A percentile compares a stretch with the other conserved stretches of the same genome.
Conservation (phyloP, 306 rosid species). For the Dryas drummondii region DNA sequence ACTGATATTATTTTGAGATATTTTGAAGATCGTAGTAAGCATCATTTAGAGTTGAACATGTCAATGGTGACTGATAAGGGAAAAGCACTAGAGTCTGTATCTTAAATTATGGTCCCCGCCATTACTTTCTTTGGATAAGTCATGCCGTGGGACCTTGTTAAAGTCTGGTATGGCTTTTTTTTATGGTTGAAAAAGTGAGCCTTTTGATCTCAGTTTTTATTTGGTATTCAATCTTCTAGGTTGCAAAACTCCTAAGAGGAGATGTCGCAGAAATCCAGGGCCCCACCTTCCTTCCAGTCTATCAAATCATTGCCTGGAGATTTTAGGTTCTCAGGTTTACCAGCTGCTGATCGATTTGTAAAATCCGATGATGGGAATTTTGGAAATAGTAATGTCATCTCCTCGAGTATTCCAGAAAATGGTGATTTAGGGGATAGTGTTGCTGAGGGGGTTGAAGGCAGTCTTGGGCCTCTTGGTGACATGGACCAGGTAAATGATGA, state of each 20-base stretch:
- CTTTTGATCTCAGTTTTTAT: slow-evolving; percentile 33
- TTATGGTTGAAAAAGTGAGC: slow-evolving; percentile 40
- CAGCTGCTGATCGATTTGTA: slow-evolving; percentile 37
- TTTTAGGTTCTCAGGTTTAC: slow-evolving; percentile 46
- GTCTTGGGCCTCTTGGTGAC: slow-evolving; percentile 23
- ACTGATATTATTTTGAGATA: slow-evolving; percentile 30
- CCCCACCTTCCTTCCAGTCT: slow-evolving; percentile 51
- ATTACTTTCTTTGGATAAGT: slow-evolving; percentile 46
- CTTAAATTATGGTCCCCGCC: slow-evolving; percentile 72
- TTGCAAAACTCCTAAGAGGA: slow-evolving; percentile 49
- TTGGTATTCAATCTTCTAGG: slow-evolving; percentile 33
- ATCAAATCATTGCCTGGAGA: slow-evolving; percentile 69
- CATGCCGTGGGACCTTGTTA: slow-evolving; percentile 56
- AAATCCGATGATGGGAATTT: slow-evolving; percentile 35
- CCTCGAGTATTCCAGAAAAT: slow-evolving; percentile 51
- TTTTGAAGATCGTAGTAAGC: slow-evolving; percentile 30
- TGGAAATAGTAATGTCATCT: slow-evolving; percentile 35
- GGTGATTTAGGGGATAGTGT: slow-evolving; percentile 42
- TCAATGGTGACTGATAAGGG: slow-evolving; percentile 39
- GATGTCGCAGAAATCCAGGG: slow-evolving; percentile 58
- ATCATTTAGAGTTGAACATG: slow-evolving; percentile 36
- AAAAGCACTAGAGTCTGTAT: slow-evolving; percentile 44
- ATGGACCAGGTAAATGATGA: slow-evolving; percentile 66
- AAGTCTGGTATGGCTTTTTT: slow-evolving; percentile 47
- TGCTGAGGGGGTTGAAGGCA: slow-evolving; percentile 37